Percentiles rank a stretch among this genome's conserved stretches.
Conservation (phyloP, 2,329 filamentous ascomycete genomes). For the Calonectria fujianensis region DNA sequence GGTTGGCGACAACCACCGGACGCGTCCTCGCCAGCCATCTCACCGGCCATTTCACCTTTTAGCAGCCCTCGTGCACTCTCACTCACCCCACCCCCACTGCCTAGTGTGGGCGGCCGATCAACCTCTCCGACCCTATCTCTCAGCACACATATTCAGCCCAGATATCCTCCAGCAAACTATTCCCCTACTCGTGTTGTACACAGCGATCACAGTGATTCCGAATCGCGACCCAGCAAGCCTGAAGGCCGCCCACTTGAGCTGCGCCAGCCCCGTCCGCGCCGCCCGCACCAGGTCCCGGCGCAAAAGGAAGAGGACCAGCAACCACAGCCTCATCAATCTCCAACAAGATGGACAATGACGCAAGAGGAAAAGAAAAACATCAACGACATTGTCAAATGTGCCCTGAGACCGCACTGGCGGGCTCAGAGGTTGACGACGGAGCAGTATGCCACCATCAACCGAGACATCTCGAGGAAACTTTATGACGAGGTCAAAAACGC, state of each 20-base stretch:
- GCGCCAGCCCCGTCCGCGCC: conserved; percentile 71
- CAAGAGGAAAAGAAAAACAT: conserved; percentile 91
- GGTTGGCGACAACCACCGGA: conserved; percentile 59
- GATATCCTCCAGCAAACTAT: conserved; percentile 84
- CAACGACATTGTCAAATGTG: conserved; percentile 89
- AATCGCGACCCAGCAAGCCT: conserved; percentile 46
- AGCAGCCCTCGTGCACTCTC: conserved; percentile 81
- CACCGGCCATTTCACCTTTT: conserved; percentile 78
- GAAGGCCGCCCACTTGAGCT: conserved; percentile 67
- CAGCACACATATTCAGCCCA: conserved; percentile 82
- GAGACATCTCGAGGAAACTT: conserved; percentile 89
- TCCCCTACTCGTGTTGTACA: conserved; percentile 68
- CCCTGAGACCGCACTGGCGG: conserved; percentile 88
- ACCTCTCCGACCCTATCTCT: conserved; percentile 80
- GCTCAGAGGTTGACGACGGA: conserved; percentile 88
- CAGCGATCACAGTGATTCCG: conserved; percentile 49
- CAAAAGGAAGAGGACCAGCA: conserved; percentile 73
- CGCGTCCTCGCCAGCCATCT: conserved; percentile 78
- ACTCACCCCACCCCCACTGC: conserved; percentile 80
- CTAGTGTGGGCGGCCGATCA: conserved; percentile 71
- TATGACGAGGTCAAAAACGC: conserved; percentile 81
- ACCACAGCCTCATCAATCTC: conserved; percentile 69
- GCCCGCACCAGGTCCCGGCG: conserved; percentile 63
- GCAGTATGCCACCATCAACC: conserved; percentile 94
- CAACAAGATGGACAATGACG: conserved; percentile 79